These are phyloP conservation scores for Periconia macrospinosa DNA, from an alignment of 2,329 filamentous ascomycete species.

Conservation along the genomic window DNA sequence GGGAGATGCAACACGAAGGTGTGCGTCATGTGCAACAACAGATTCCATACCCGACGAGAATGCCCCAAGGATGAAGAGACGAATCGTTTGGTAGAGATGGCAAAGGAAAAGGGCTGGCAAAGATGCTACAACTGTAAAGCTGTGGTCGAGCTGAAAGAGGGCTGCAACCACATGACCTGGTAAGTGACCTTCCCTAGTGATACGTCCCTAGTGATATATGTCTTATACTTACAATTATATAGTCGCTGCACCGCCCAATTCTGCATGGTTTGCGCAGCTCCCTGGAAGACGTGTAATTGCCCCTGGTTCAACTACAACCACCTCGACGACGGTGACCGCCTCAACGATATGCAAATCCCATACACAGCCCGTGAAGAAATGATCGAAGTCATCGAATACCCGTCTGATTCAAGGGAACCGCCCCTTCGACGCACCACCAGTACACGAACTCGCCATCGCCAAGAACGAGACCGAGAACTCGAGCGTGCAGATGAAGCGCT, in stretches of 20 bases:
- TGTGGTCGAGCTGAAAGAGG: slow-evolving; percentile 78
- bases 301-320: slow-evolving; percentile 72
- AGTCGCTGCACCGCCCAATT: slow-evolving; percentile 81
- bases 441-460: slow-evolving; percentile 26
- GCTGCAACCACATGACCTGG: slow-evolving; percentile 89
- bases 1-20: slow-evolving; percentile 72
- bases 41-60: slow-evolving; percentile 67
- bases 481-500: slow-evolving; percentile 54
- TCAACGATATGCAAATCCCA: slow-evolving; percentile 43
- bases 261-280: slow-evolving; percentile 80
- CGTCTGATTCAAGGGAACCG: slow-evolving; percentile 24
- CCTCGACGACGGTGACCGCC: slow-evolving; percentile 55
- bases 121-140: slow-evolving; percentile 73
- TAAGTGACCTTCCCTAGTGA: slow-evolving; percentile 45
- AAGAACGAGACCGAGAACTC: slow-evolving; percentile 43
- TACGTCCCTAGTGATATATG: background rate
- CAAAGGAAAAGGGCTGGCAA: slow-evolving; percentile 71
- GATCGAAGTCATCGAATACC: slow-evolving; percentile 34
- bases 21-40: slow-evolving; percentile 72
- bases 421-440: slow-evolving; percentile 31
- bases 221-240: slow-evolving; percentile 16
- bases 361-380: slow-evolving; percentile 25
- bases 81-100: slow-evolving; percentile 63
- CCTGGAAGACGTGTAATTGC: slow-evolving; percentile 84
- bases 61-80: slow-evolving; percentile 74